phyloP scores from a whole-genome alignment of 805 yeast species.

The Ogataea kodamae region DNA sequence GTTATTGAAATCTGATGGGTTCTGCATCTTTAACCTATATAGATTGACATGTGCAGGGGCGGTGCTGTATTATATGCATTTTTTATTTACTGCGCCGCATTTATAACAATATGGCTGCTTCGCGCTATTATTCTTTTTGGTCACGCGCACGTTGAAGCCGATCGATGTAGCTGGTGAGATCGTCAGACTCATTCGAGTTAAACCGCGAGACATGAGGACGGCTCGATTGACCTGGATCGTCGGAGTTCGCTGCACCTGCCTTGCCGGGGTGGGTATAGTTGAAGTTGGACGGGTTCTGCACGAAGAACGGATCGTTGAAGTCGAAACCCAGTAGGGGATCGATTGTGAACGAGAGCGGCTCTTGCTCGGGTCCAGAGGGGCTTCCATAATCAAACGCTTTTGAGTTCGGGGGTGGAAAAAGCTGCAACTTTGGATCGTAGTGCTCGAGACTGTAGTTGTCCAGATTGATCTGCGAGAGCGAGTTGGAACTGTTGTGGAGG shows the following conservation, averaged over 20 bases:
- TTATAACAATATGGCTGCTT: no score
- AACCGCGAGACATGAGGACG: constrained; percentile 17
- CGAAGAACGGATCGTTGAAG: constrained; percentile 49
- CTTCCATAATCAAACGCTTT: constrained; percentile 4
- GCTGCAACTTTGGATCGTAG: constrained; percentile 21
- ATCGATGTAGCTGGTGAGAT: constrained; percentile 16
- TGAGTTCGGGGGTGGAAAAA: constrained; percentile 21
- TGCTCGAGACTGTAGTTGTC: constrained; percentile 24
- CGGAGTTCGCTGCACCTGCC: constrained; percentile 1
- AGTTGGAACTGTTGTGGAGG: constrained; percentile 10
- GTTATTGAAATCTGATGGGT: no score
- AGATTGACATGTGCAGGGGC: no score
- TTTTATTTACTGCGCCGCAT: no score
- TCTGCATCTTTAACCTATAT: no score
- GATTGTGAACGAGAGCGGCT: constrained; percentile 19
- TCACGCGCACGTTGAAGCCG: constrained; percentile 12
- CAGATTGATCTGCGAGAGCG: constrained; percentile 22
- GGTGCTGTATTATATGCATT: no score
- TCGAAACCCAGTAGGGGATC: constrained; percentile 40
- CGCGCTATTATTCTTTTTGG: constrained; percentile 6
- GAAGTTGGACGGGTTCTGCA: constrained; percentile 46
- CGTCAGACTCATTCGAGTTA: constrained; percentile 22
- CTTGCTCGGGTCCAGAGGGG: constrained; percentile 8
- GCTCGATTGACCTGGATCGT: constrained; percentile 1
- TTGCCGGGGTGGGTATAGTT: constrained; percentile 28